Conservation (phyloP, 169 alveolate genomes). For the Plasmodium chabaudi region DNA sequence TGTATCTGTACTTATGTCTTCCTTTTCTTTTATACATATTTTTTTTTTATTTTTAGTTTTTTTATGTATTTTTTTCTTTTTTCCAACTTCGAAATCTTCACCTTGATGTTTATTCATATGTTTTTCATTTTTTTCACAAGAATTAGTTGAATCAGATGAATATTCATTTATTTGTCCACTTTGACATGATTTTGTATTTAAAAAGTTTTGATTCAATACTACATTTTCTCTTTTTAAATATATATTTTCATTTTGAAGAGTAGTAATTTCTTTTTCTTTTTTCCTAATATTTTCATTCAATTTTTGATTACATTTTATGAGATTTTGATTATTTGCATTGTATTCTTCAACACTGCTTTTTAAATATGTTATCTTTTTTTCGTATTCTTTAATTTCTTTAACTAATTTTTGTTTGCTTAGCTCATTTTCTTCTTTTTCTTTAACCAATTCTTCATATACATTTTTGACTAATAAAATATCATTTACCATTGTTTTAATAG, state of each 20-base stretch:
- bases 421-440: slow-evolving; percentile 53
- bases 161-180: not conserved
- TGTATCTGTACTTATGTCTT: too few relatives aligned
- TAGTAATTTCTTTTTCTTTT: slow-evolving; percentile 26
- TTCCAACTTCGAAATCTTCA: not conserved
- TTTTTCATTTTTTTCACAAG: too few relatives aligned
- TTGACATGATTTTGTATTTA: slow-evolving; percentile 21
- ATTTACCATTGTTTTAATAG: slow-evolving; percentile 49
- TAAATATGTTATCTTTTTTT: slow-evolving; percentile 25
- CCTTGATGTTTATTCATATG: too few relatives aligned
- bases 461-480: slow-evolving; percentile 57
- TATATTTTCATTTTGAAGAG: slow-evolving; percentile 37
- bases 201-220: slow-evolving; percentile 46
- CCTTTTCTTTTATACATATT: too few relatives aligned
- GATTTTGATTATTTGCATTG: slow-evolving; percentile 17
- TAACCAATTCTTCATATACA: slow-evolving; percentile 55
- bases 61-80: too few relatives aligned
- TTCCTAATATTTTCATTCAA: slow-evolving; percentile 37
- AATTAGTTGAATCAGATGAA: too few relatives aligned
- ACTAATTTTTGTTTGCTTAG: slow-evolving; percentile 19
- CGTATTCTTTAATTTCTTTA: slow-evolving; percentile 20
- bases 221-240: slow-evolving; percentile 56
- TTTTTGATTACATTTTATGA: slow-evolving; percentile 24
- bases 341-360: slow-evolving; percentile 33
- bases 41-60: too few relatives aligned